These are phyloP conservation scores for Xylariaceae sp. DNA, from an alignment of 2,329 filamentous ascomycete genomes.

Conservation along the genomic window DNA sequence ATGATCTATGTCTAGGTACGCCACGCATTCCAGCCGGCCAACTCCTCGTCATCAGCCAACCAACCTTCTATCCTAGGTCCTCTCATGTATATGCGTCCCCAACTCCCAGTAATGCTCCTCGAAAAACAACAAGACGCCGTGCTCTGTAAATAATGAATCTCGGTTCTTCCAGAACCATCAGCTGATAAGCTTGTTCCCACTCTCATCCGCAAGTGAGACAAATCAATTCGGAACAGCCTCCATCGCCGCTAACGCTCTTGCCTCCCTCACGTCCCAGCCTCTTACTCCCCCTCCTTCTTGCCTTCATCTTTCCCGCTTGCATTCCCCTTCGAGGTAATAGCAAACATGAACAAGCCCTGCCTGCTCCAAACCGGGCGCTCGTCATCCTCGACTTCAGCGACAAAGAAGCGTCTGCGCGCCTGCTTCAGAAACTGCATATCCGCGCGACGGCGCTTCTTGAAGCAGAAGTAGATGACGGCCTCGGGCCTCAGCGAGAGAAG, in stretches of 20 bases:
- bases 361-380: slow-evolving; percentile 64
- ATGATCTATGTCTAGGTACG: slow-evolving; percentile 5
- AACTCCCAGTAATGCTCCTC: slow-evolving; percentile 13
- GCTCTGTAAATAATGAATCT: slow-evolving; percentile 8
- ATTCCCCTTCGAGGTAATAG: slow-evolving; percentile 46
- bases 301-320: background rate
- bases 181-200: too few relatives aligned
- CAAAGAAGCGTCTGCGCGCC: slow-evolving; percentile 69
- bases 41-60: background rate
- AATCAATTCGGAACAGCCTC: background rate
- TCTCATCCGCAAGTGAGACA: background rate
- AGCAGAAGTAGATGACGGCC: slow-evolving; percentile 79
- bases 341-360: slow-evolving; percentile 66
- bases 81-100: too few relatives aligned
- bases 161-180: too few relatives aligned
- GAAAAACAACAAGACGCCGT: slow-evolving; percentile 13
- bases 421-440: slow-evolving; percentile 78
- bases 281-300: background rate
- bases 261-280: background rate
- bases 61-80: background rate
- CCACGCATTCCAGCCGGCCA: slow-evolving; percentile 3
- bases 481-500: slow-evolving; percentile 75
- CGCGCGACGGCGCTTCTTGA: slow-evolving; percentile 88
- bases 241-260: background rate
- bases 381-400: slow-evolving; percentile 68